Evolutionary conservation across 768 basidiomycete genomes (phyloP), one percentile per base, ranked within the genome.

Genomic region (Hypholoma fasciculare): DNA sequence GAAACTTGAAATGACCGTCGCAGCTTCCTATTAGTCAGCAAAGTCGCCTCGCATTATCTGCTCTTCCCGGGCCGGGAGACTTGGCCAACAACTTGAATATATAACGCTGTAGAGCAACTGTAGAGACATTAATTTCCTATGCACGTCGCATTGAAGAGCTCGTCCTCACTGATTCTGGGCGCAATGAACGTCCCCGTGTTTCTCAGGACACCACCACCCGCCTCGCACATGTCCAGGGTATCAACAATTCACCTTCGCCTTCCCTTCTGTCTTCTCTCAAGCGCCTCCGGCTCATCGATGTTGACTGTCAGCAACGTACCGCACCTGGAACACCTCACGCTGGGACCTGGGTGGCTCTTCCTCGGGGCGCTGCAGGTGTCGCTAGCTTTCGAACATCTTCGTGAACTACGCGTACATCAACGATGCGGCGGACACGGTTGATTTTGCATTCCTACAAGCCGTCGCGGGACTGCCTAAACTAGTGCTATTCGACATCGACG

Each of bases 231-330:
- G 7, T 51, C 7, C 49, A 43, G 19, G 34, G 46, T 16, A 14
- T 42, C 16, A 42, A 38, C 4, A 44, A 8, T 9, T 40, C 56
- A 13, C 37, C 23, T 23, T 23, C 23, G 23, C 23, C 23, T 4
- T 23, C 23, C 23, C 23, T 57, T 12, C 40, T 57, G 4, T 40
- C 56, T 16, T 57, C 56, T 3, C 40, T 57, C 38, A n/a, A 46
- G n/a, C 30, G 17, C n/a, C 56, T 57, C 17, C 30, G 8, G 23
- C 13, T 57, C 19, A n/a, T 57, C 20, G n/a, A 36, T 9, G 56
- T 38, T 2, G 39, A 40, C 19, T 14, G 39, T 57, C n/a, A 4
- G n/a, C 19, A 30, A 19, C 8, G 40, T 11, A 7, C 56, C 56
- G 11, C 23, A 26, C 36, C 34, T 56, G 36, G 13, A 19, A 12